phyloP scores from a whole-genome alignment of 129 eudicot genomes.

The Flaveria linearis region DNA sequence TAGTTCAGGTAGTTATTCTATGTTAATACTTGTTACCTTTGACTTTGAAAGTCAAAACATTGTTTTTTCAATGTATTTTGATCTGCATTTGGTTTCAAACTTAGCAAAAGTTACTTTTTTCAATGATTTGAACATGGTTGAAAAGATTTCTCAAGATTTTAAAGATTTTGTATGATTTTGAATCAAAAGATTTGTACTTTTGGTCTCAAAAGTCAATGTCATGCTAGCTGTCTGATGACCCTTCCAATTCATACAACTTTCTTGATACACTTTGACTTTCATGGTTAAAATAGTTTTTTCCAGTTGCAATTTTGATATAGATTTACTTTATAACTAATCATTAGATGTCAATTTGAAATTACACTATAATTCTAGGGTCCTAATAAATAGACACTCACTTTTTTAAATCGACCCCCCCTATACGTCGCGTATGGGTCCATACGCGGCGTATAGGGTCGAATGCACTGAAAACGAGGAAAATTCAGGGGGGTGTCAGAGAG shows the following conservation, averaged over 20 bases:
- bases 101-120: not conserved
- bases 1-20: slow-evolving; percentile 60
- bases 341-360: not conserved
- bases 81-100: not conserved
- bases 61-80: not conserved
- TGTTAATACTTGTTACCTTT: not conserved
- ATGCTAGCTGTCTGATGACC: not conserved
- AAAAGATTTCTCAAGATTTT: not conserved
- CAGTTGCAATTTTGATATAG: not conserved
- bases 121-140: not conserved
- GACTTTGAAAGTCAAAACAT: slow-evolving; percentile 18
- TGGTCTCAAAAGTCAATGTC: slow-evolving; percentile 33
- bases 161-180: not conserved
- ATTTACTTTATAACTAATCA: not conserved
- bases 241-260: slow-evolving; percentile 14
- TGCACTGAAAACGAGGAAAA: too few species aligned
- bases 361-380: not conserved
- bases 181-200: slow-evolving; percentile 7
- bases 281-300: not conserved
- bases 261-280: slow-evolving; percentile 17
- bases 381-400: too few species aligned
- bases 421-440: too few species aligned
- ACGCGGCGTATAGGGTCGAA: too few species aligned
- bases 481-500: too few species aligned
- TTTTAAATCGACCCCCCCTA: too few species aligned